phyloP scores from a whole-genome alignment of 257 asterid species.

The Pogostemon cablin region DNA sequence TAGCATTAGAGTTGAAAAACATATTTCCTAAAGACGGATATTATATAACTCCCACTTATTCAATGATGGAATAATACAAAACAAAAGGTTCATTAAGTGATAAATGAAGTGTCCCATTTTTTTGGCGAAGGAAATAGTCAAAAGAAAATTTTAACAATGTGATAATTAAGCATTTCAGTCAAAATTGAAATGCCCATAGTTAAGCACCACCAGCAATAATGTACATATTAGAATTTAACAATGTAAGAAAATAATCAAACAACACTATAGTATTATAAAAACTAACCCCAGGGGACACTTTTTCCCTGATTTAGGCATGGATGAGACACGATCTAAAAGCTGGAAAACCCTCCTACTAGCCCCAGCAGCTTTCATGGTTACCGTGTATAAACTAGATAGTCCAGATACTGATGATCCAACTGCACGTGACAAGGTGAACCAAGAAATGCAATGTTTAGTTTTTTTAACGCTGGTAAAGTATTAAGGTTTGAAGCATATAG shows the following conservation, averaged over 20 bases:
- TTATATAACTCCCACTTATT: neutral
- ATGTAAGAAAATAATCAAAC: conserved; percentile 4
- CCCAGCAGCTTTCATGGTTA: conserved; percentile 92
- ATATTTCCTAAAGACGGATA: conserved; percentile 9
- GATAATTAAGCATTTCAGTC: neutral
- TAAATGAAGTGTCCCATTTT: neutral
- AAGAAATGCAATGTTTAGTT: conserved; percentile 25
- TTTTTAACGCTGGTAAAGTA: conserved; percentile 18
- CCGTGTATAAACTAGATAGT: conserved; percentile 69
- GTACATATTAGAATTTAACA: neutral
- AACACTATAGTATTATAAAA: neutral
- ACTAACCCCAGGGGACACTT: conserved; percentile 77
- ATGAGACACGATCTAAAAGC: conserved; percentile 69
- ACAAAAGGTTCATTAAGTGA: neutral
- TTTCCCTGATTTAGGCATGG: conserved; percentile 73
- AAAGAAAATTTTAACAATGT: neutral
- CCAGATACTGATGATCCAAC: conserved; percentile 80
- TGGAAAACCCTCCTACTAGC: conserved; percentile 92
- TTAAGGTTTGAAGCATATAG: conserved; percentile 11
- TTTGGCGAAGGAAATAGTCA: neutral
- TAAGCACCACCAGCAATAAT: conserved; percentile 3
- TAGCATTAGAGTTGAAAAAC: neutral
- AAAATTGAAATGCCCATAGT: neutral
- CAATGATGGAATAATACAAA: neutral
- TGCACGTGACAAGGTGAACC: conserved; percentile 39